These are phyloP conservation scores for Morella rubra DNA, from an alignment of 306 rosid genomes.

Conservation along the genomic window DNA sequence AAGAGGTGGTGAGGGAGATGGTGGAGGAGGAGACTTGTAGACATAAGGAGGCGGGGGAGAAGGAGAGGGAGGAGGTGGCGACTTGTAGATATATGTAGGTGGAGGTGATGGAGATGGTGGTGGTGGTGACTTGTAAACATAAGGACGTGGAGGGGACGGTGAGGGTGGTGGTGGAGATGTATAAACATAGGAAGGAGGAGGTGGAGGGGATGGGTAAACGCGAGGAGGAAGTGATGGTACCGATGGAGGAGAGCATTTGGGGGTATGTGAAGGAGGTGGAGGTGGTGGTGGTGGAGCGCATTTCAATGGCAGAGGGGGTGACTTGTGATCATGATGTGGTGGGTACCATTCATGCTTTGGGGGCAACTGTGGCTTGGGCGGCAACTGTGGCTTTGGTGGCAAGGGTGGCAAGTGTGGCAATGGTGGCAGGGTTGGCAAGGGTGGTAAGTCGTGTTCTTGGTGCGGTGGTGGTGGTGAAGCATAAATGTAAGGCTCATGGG, in stretches of 20 bases:
- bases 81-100: neutral
- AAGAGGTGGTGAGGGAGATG: neutral
- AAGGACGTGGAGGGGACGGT: neutral
- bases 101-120: neutral
- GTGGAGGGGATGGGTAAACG: neutral
- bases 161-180: neutral
- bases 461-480: constrained; percentile 2
- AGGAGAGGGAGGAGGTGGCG: neutral
- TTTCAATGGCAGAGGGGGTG: neutral
- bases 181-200: neutral
- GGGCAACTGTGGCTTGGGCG: neutral
- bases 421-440: neutral
- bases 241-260: no score
- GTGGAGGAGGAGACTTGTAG: no score
- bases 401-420: neutral
- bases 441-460: neutral
- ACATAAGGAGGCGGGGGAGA: neutral
- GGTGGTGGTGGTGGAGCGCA: neutral
- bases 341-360: neutral
- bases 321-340: neutral
- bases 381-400: neutral
- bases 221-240: neutral
- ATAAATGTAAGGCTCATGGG: constrained; percentile 1
- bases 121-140: neutral
- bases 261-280: no score